Evolutionary conservation across 345 rosid species (phyloP), one percentile per base, ranked within the genome.

Genomic region (Murraya paniculata): DNA sequence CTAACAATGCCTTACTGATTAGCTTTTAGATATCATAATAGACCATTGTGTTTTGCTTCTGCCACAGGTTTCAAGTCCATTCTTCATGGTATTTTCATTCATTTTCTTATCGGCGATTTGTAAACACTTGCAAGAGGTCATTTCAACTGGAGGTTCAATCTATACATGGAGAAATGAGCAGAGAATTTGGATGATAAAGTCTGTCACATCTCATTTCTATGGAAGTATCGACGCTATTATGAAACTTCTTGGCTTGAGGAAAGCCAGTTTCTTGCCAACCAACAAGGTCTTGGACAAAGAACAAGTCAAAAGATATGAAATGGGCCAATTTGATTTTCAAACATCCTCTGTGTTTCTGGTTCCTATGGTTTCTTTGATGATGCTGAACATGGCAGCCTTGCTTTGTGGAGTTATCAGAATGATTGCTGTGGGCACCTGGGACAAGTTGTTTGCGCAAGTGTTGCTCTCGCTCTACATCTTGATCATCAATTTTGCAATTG

Each of bases 401-500:
- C 6, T 28, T 21, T 85, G 70, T 33, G 88, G 87, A 18, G 22
- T 79, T 10, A 53, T 74, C 4, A 82, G 90, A 78, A 75, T 61
- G 1, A 27, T 85, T 19, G 36, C 66, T 10, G 39, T 18, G 5
- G 86, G 86, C 21, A 71, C 28, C 27, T 77, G 78, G 83, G 68
- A 80, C 65, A 6, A 70, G 66, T 60, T 79, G 82, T 7, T 72
- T 9, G 53, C 28, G 19, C 91, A 89, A 65, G 61, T 79, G 2
- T 68, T 66, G 0, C 78, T 89, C 0, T 81, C 88, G 0, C 5
- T 62, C 33, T 89, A 85, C 78, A 71, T 85, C 33, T 28, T 89
- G 24, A 28, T 56, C 0, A 30, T 82, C 71, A 82, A 85, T 57
- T 80, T 75, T 27, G 80, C 86, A 13, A 22, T 87, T 6, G 80